A percentile compares a stretch with the other conserved stretches of the same genome.
Evolutionary conservation across 495 filamentous ascomycete genomes (phyloP).

Genomic region (Aspergillus ostianus): DNA sequence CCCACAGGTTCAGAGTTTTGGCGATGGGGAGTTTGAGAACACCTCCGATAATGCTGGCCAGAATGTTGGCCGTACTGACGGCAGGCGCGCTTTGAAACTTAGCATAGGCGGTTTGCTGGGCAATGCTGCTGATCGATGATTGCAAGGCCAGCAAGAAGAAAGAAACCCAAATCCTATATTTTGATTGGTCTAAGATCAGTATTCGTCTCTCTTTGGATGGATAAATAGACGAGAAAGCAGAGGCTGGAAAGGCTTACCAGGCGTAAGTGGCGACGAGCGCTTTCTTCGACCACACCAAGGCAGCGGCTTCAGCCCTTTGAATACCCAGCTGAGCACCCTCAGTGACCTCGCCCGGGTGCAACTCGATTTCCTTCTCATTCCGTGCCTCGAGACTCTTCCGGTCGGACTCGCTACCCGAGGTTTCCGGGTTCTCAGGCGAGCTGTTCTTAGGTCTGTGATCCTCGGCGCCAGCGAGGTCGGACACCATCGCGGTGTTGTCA

Average conservation of each 20-base stretch:
- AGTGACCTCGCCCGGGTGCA: conserved; percentile 28
- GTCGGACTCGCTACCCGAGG: conserved; percentile 9
- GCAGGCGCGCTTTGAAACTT: conserved; percentile 32
- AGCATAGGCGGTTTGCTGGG: conserved; percentile 32
- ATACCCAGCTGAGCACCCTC: conserved; percentile 35
- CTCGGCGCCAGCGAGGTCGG: conserved; percentile 8
- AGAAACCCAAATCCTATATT: conserved; percentile 41
- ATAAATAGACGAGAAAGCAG: not conserved
- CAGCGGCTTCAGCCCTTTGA: conserved; percentile 42
- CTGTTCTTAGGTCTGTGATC: conserved; percentile 2
- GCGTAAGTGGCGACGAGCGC: conserved; percentile 35
- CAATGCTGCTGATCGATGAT: conserved; percentile 29
- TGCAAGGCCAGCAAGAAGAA: conserved; percentile 45
- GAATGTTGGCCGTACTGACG: conserved; percentile 36
- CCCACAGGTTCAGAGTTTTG: conserved; percentile 67
- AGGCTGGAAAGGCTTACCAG: conserved; percentile 24
- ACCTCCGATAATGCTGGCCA: conserved; percentile 57
- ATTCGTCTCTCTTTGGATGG: not conserved
- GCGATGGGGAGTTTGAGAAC: conserved; percentile 64
- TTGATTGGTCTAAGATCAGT: not conserved
- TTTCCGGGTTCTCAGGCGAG: conserved; percentile 4
- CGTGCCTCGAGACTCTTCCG: conserved; percentile 16
- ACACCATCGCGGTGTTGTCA: conserved; percentile 11
- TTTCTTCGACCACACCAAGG: conserved; percentile 38
- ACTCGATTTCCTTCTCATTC: conserved; percentile 31